Base-by-base conservation (phyloP, 2,329 filamentous ascomycete genomes). In the Chalaropsis thielavioides region DNA sequence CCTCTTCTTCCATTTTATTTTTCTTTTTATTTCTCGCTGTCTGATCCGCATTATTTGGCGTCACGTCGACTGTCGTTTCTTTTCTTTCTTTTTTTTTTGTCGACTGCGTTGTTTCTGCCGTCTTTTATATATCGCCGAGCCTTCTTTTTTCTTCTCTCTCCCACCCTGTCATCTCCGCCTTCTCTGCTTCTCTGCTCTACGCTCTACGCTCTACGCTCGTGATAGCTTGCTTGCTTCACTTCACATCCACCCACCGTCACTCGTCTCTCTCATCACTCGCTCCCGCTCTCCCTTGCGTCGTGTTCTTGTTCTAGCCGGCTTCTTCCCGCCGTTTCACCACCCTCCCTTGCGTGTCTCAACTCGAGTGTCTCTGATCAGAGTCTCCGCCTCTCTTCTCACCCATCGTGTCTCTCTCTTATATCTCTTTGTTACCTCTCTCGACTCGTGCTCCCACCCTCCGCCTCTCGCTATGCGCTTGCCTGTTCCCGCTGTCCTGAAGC, bases 401-500 rank as follows among this genome's bases (percentile, higher is more conserved):
- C 46, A 3, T 10, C 46, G 6, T 15, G 4, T 27, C 46, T 8
- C 24, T 22, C 27, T 13, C 31, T 3, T 11, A 31, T 31, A 15
- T 15, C 31, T 15, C 13, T 56, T 17, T 17, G 11, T 31, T 31
- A 31, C 49, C 3, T 35, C 31, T 7, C 3, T 35, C 41, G 41
- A 15, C 41, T 13, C 41, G 41, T 44, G 41, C n/a, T n/a, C n/a
- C n/a, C n/a, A n/a, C n/a, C 15, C 4, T n/a, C 15, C 15, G 8
- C 43, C 43, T 59, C 15, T 59, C 56, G n/a, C 15, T 7, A 62
- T 62, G 60, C 60, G 60, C 19, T n/a, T 62, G 41, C 60, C 60
- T 0, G 5, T 38, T n/a, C 22, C 41, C 24, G 31, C 44, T 35
- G 24, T 35, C 41, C 13, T 44, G 5, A 24, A 49, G 60, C 60